phyloP scores from a whole-genome alignment of 768 basidiomycete genomes.

The Sutorius australiensis region DNA sequence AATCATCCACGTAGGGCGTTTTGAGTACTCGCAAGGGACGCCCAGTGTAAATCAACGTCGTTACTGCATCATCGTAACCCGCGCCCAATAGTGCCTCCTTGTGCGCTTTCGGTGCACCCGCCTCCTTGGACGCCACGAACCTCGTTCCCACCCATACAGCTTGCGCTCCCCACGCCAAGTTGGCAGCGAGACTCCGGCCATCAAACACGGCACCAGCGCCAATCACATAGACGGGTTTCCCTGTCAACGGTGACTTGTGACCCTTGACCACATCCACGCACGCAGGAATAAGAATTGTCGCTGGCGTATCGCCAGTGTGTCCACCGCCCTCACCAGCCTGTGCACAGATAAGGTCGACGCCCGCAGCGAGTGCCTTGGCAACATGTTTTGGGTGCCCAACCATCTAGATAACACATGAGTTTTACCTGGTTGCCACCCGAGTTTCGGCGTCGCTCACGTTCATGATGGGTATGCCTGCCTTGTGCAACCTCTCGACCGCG shows the following conservation, averaged over 20 bases:
- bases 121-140: constrained; percentile 81
- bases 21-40: constrained; percentile 82
- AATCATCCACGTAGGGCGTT: constrained; percentile 82
- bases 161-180: constrained; percentile 85
- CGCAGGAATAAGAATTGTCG: constrained; percentile 85
- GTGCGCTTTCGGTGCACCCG: constrained; percentile 77
- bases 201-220: constrained; percentile 93
- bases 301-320: constrained; percentile 80
- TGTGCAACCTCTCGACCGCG: constrained; percentile 77
- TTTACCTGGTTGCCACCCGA: background rate
- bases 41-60: constrained; percentile 87
- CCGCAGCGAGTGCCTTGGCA: constrained; percentile 71
- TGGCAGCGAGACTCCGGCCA: constrained; percentile 82
- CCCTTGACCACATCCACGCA: constrained; percentile 83
- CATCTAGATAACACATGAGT: constrained; percentile 44
- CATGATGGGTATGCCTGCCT: constrained; percentile 84
- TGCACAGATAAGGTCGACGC: constrained; percentile 91
- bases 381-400: constrained; percentile 95
- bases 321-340: constrained; percentile 93
- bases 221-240: constrained; percentile 79
- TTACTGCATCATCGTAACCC: constrained; percentile 72
- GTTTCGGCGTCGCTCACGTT: constrained; percentile 45
- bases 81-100: constrained; percentile 74
- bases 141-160: constrained; percentile 89
- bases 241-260: constrained; percentile 73